Evolutionary conservation across 177 flowering plant genomes (phyloP).

Genomic region (Vitis hybrid): DNA sequence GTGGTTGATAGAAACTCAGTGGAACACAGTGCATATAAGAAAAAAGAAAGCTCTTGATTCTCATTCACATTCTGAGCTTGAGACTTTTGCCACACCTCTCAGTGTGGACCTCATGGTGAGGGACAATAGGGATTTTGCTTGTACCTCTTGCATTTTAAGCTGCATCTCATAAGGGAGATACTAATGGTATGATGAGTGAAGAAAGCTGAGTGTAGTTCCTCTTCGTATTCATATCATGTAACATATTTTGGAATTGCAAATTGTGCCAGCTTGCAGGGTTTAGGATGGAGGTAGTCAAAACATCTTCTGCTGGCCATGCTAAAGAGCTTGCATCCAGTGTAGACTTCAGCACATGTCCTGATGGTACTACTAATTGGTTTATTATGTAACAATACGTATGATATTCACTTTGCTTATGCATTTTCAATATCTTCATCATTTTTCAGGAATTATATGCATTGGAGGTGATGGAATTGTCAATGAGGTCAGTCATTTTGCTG

Average conservation of each 20-base stretch:
- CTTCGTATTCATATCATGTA: not conserved
- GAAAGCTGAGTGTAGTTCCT: not conserved
- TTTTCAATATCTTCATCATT: conserved; percentile 7
- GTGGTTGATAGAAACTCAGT: not conserved
- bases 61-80: not conserved
- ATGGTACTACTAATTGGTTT: conserved; percentile 55
- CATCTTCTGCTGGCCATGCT: conserved; percentile 95
- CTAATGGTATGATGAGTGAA: too few species aligned
- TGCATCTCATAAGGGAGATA: too few species aligned
- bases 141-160: too few species aligned
- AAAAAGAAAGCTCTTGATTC: not conserved
- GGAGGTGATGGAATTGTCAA: conserved; percentile 99
- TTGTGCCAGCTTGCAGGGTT: conserved; percentile 92
- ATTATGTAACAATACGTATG: not conserved
- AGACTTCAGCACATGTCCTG: conserved; percentile 90
- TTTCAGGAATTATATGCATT: conserved; percentile 91
- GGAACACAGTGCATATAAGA: not conserved
- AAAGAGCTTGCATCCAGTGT: conserved; percentile 73
- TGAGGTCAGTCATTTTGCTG: conserved; percentile 62
- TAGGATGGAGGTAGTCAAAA: conserved; percentile 83
- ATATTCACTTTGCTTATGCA: not conserved
- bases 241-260: conserved; percentile 10
- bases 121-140: too few species aligned
- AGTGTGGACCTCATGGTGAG: too few species aligned
- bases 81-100: too few species aligned